A percentile compares a stretch with the other conserved stretches of the same genome.
These are phyloP conservation scores for Ophiognomonia clavigignenti-juglandacearum DNA, from an alignment of 2,329 filamentous ascomycete genomes.

Conservation along the genomic window DNA sequence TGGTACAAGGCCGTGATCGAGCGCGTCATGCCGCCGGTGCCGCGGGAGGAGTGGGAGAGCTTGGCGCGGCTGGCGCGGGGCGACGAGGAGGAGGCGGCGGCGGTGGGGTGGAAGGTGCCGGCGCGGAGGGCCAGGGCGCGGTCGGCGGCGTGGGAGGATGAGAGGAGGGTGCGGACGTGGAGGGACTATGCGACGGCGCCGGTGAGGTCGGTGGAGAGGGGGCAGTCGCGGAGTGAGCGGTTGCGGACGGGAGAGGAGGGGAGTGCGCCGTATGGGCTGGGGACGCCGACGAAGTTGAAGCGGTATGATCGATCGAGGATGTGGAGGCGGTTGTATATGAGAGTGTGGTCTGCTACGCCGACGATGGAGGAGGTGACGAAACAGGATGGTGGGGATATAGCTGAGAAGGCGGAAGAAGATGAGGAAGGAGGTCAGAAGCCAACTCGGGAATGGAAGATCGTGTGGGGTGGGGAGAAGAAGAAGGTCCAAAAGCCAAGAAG, in stretches of 20 bases:
- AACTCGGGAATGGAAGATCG: slow-evolving; percentile 26
- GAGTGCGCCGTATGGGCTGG: slow-evolving; percentile 29
- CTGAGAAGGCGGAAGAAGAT: too few relatives aligned
- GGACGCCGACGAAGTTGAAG: slow-evolving; percentile 28
- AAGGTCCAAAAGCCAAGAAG: slow-evolving; percentile 26
- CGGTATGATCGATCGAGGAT: slow-evolving; percentile 31
- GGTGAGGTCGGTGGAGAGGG: slow-evolving; percentile 32
- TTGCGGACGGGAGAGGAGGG: slow-evolving; percentile 31
- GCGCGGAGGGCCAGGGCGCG: too few relatives aligned
- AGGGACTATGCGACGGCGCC: slow-evolving; percentile 34
- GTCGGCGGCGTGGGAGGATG: too few relatives aligned
- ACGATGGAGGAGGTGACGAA: slow-evolving; percentile 31
- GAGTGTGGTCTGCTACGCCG: slow-evolving; percentile 40
- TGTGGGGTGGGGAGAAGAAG: slow-evolving; percentile 39
- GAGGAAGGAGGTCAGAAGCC: too few relatives aligned
- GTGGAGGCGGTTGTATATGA: slow-evolving; percentile 43
- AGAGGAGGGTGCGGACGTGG: slow-evolving; percentile 36
- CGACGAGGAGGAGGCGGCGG: slow-evolving; percentile 30
- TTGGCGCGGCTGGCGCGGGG: slow-evolving; percentile 43
- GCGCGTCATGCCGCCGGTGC: slow-evolving; percentile 51
- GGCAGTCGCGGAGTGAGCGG: slow-evolving; percentile 28
- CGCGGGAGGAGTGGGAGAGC: slow-evolving; percentile 49
- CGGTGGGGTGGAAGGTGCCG: too few relatives aligned
- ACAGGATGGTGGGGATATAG: neutral
- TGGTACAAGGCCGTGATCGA: slow-evolving; percentile 43